Conservation (phyloP, 805 yeast species). For the Yarrowia deformans region DNA sequence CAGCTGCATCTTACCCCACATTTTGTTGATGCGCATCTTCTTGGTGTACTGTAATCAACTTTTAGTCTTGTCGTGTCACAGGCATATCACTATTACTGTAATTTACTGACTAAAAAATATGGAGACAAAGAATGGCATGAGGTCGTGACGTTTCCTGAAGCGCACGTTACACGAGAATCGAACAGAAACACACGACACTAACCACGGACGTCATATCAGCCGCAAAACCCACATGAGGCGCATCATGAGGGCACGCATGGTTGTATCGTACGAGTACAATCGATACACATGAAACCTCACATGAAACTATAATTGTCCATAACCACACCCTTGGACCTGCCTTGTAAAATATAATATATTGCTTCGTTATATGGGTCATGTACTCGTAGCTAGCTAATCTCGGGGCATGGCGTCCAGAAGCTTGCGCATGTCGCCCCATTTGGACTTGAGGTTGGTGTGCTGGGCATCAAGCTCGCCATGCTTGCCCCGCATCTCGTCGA, state of each 20-base stretch:
- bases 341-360: constrained; percentile 10
- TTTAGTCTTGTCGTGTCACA: constrained; percentile 12
- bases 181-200: no score
- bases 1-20: constrained; percentile 35
- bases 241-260: no score
- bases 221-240: no score
- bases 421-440: constrained; percentile 37
- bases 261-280: no score
- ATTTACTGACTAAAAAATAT: not conserved
- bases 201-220: no score
- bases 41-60: not conserved
- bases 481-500: constrained; percentile 43
- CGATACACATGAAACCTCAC: not conserved
- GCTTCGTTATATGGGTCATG: not conserved
- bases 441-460: constrained; percentile 35
- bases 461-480: constrained; percentile 40
- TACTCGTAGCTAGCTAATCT: not conserved
- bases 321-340: not conserved
- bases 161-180: no score
- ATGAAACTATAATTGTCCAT: not conserved
- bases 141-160: no score
- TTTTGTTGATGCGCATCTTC: constrained; percentile 1
- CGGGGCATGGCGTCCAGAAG: constrained; percentile 34
- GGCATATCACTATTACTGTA: not conserved
- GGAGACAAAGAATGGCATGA: constrained; percentile 1